Base-by-base conservation (phyloP, 768 basidiomycete species). In the Lyophyllum semitale region DNA sequence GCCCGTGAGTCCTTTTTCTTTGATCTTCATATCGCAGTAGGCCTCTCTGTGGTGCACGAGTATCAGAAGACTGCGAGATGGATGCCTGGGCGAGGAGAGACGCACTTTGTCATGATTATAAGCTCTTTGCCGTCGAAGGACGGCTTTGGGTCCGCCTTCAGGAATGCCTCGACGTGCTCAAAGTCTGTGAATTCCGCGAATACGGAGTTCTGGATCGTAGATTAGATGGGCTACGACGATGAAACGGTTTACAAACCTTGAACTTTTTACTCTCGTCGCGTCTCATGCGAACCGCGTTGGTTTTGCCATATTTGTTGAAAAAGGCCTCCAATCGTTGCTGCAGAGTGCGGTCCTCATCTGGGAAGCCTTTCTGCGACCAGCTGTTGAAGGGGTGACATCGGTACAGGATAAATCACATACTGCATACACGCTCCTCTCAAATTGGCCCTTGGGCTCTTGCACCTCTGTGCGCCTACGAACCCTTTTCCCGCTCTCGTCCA, bases 11-110 rank as follows among this genome's bases (percentile, higher is more conserved):
- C 93, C 93, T 71, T 97, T 95, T 73, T 96, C 92, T 69, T 92
- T 88, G 71, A 95, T 90, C 74, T 97, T 98, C 94, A 95, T 95
- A 60, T 93, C 85, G 63, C 93, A 93, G 69, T 97, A 97, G 8
- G 78, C 90, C 59, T 86, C 87, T 66, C 91, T 93, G 58, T 27
- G 42, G 8, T 2, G 20, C 22, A 7, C 1, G 13, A 30, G 4
- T 22, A 20, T 44, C 23, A 43, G 23, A 46, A n/a, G 15, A 13
- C 15, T 38, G 15, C 18, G 18, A 17, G 45, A 17, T 33, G 55
- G 50, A 48, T 46, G 38, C 23, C 9, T n/a, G 47, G 9, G 4
- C 35, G 38, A 1, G 37, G n/a, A 30, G 46, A 17, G 4, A 71
- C 84, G 53, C 62, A 93, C 89, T 98, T 98, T 60, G 89, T 81